Base-by-base conservation (phyloP, 257 asterid species). In the Salvia splendens region DNA sequence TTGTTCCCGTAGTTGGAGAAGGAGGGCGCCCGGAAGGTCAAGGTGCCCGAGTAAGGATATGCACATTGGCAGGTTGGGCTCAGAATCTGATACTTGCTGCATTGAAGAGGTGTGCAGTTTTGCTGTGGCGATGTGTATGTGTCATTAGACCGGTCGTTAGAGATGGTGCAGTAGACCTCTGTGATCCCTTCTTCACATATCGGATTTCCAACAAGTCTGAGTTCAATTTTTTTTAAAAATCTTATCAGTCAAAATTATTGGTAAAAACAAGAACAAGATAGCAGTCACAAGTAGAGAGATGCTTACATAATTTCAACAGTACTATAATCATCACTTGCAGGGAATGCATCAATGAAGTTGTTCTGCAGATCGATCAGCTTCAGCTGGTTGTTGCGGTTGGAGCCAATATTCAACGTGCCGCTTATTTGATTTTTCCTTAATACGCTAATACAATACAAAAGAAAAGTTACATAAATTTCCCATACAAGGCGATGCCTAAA, bases 41-140 rank as follows among this genome's bases (percentile, higher is more conserved):
- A 75, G 64, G 14, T 78, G 41, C 99, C 99, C 3, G 84, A 59
- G 67, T 88, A 94, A 42, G 99, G 96, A 77, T 78, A 77, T 54
- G 85, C 80, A 73, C 99, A 94, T 51, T 73, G 55, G 82, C 99
- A 91, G 9, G 78, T 80, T 47, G 97, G 96, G 68, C 96, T 94
- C 0, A 82, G 62, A 51, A 78, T 30, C 76, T 71, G 80, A 32
- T 68, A 76, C 3, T 80, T 70, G 12, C 38, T 61, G 73, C 99
- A 94, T 17, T 64, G 54, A 47, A 45, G 4, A 4, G 76, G 74
- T 36, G 32, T 46, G 83, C 99, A 90, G 61, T 85, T 85, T 49
- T 78, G 63, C 32, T 58, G 50, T 32, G 89, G 81, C n/a, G 91
- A 88, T 24, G 86, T 60, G 77, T 88, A 86, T 5, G 74, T 50